Conservation (phyloP, 345 rosid species). For the Euphorbia pulcherrima region DNA sequence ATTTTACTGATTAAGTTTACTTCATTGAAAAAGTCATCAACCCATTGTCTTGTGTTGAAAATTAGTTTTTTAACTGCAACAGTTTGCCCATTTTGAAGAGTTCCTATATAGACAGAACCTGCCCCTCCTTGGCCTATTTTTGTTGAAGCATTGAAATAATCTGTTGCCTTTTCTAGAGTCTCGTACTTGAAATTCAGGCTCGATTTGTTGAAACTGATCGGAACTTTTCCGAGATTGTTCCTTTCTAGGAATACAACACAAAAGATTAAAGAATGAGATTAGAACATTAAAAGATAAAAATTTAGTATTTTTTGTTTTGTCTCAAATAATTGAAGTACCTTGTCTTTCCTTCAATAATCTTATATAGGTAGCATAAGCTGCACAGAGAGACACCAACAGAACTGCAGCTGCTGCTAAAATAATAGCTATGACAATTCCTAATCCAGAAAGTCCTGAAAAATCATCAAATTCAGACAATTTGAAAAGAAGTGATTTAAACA, state of each 20-base stretch:
- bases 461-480: background rate
- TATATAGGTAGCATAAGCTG: conserved; percentile 27
- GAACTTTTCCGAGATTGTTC: conserved; percentile 22
- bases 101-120: conserved; percentile 45
- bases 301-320: background rate
- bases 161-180: conserved; percentile 50
- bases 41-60: conserved; percentile 57
- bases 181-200: conserved; percentile 41
- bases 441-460: conserved; percentile 24
- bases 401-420: conserved; percentile 34
- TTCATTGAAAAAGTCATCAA: conserved; percentile 52
- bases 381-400: conserved; percentile 28
- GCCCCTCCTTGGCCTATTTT: conserved; percentile 56
- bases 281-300: background rate
- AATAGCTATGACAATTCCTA: conserved; percentile 26
- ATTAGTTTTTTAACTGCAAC: conserved; percentile 52
- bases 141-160: conserved; percentile 35
- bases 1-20: conserved; percentile 49
- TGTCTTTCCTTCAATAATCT: conserved; percentile 28
- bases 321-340: conserved; percentile 27
- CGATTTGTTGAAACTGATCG: conserved; percentile 26
- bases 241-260: conserved; percentile 20
- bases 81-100: conserved; percentile 35
- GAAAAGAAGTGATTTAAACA: background rate
- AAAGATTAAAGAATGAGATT: background rate